phyloP scores from a whole-genome alignment of 2,329 filamentous ascomycete genomes.

The Trematosphaeria pertusa region DNA sequence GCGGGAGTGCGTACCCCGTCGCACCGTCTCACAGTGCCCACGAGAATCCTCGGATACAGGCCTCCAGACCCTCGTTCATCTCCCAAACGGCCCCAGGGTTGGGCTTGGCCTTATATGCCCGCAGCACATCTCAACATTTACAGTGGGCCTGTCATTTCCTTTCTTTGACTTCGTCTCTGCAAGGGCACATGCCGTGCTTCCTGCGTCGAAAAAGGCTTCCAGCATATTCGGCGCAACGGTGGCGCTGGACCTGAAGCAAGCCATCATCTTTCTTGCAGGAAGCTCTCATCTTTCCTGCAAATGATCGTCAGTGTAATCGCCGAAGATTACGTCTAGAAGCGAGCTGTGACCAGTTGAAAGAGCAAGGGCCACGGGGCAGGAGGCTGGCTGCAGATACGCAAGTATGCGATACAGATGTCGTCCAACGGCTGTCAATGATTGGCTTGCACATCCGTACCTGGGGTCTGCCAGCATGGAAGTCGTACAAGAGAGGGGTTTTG shows the following conservation, averaged over 20 bases:
- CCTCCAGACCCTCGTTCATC: neutral
- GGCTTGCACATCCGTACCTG: conserved; percentile 1
- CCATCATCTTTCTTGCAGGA: conserved; percentile 3
- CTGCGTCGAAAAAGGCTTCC: conserved; percentile 6
- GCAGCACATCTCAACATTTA: neutral
- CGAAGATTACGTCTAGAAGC: conserved; percentile 9
- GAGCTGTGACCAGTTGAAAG: conserved; percentile 7
- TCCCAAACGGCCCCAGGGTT: too few relatives aligned
- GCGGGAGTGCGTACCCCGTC: conserved; percentile 11
- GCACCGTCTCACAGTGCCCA: conserved; percentile 15
- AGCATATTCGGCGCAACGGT: conserved; percentile 9
- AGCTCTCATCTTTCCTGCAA: neutral
- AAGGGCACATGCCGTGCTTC: conserved; percentile 14
- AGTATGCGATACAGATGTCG: conserved; percentile 8
- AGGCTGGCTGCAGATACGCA: conserved; percentile 12
- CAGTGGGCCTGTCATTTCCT: conserved; percentile 6
- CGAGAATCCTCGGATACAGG: conserved; percentile 12
- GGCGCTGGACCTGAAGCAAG: conserved; percentile 14
- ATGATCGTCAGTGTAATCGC: neutral
- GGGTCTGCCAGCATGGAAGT: neutral
- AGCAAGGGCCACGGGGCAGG: conserved; percentile 4
- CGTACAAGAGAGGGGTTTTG: conserved; percentile 6
- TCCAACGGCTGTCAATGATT: conserved; percentile 26
- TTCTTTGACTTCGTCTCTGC: conserved; percentile 7
- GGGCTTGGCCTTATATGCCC: neutral